Percentiles rank a stretch among this genome's conserved stretches.
Evolutionary conservation across 306 rosid genomes (phyloP).

Genomic region (Spatholobus suberectus): DNA sequence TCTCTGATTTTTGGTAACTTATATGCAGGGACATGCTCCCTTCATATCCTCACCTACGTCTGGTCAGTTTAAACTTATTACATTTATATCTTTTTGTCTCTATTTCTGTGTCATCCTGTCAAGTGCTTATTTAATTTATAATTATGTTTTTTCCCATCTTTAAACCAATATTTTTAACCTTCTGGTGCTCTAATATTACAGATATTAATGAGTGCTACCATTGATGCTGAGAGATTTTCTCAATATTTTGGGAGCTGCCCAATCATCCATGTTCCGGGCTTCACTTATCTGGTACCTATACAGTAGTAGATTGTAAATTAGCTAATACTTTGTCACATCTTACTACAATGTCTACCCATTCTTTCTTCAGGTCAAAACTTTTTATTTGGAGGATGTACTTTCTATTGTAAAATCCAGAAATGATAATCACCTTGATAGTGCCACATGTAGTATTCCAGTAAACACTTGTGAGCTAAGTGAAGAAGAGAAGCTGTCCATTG

Average conservation of each 20-base stretch:
- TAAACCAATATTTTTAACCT: conserved; percentile 25
- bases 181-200: conserved; percentile 46
- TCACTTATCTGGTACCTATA: conserved; percentile 83
- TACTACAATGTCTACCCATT: conserved; percentile 12
- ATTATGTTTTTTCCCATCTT: conserved; percentile 21
- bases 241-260: conserved; percentile 97
- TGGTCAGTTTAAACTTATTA: conserved; percentile 69
- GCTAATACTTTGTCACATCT: conserved; percentile 10
- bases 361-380: conserved; percentile 74
- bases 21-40: conserved; percentile 91
- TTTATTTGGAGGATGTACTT: conserved; percentile 91
- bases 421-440: conserved; percentile 63
- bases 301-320: conserved; percentile 37
- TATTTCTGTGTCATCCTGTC: conserved; percentile 28
- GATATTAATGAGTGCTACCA: conserved; percentile 97
- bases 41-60: conserved; percentile 66
- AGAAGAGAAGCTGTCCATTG: conserved; percentile 73
- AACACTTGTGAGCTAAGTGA: conserved; percentile 55
- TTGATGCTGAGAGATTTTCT: conserved; percentile 85
- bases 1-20: conserved; percentile 36
- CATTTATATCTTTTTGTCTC: conserved; percentile 20
- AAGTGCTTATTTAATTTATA: conserved; percentile 16
- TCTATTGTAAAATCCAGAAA: conserved; percentile 60
- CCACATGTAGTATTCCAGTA: conserved; percentile 38
- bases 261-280: conserved; percentile 83